Percentiles rank a stretch among this genome's conserved stretches.
Evolutionary conservation across 768 basidiomycete species (phyloP).

Genomic region (Erythrobasidium yunnanense): DNA sequence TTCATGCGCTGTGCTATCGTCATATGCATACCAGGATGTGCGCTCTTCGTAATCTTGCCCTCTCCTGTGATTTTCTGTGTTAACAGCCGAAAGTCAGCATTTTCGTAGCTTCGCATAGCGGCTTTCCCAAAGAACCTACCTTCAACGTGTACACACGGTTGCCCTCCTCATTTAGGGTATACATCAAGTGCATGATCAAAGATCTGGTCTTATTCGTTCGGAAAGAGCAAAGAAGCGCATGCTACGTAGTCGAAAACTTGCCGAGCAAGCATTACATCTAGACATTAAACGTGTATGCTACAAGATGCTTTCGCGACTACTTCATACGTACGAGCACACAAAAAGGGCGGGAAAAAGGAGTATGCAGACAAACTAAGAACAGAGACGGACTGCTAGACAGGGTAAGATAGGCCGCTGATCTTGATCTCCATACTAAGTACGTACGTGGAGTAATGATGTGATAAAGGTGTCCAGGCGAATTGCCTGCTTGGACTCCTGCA

Average conservation of each 20-base stretch:
- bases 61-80: constrained; percentile 68
- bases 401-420: too few relatives aligned
- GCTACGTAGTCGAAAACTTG: not conserved
- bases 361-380: too few relatives aligned
- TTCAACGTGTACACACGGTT: constrained; percentile 86
- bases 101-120: not conserved
- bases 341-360: too few relatives aligned
- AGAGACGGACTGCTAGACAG: too few relatives aligned
- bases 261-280: not conserved
- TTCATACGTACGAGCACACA: too few relatives aligned
- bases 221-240: not conserved
- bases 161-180: constrained; percentile 63
- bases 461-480: too few relatives aligned
- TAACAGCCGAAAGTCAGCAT: not conserved
- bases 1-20: not conserved
- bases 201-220: not conserved
- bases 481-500: too few relatives aligned
- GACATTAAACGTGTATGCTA: too few relatives aligned
- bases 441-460: too few relatives aligned
- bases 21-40: constrained; percentile 70
- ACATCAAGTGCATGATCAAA: constrained; percentile 87
- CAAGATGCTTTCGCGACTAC: too few relatives aligned
- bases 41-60: constrained; percentile 82
- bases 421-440: too few relatives aligned
- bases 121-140: constrained; percentile 46